These are phyloP conservation scores for Carex scoparia DNA, from an alignment of 176 grass and related monocot genomes.

Conservation along the genomic window DNA sequence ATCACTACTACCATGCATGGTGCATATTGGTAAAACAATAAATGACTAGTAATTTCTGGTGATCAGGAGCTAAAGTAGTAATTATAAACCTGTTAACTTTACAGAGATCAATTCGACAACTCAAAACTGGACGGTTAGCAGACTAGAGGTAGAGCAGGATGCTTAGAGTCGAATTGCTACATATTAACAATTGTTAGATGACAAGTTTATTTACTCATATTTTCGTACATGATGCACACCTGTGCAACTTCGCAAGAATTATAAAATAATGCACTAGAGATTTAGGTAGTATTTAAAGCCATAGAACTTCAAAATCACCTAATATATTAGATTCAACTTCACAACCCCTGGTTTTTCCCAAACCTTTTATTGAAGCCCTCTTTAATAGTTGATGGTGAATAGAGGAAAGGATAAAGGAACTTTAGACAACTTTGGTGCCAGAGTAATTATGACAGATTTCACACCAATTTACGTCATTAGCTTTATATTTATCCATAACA, in stretches of 20 bases:
- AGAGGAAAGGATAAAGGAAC: neutral
- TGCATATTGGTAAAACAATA: neutral
- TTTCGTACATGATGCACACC: neutral
- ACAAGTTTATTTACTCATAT: neutral
- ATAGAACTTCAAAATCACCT: neutral
- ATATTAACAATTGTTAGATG: neutral
- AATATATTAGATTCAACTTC: neutral
- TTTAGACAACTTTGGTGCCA: neutral
- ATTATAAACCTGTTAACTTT: neutral
- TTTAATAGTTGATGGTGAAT: neutral
- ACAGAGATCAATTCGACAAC: neutral
- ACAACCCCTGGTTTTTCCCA: neutral
- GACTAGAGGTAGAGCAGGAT: neutral
- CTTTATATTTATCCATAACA: neutral
- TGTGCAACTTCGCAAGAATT: neutral
- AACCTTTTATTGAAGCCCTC: neutral
- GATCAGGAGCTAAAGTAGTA: neutral
- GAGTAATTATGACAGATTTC: neutral
- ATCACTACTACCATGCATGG: neutral
- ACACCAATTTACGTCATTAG: neutral
- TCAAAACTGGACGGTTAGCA: neutral
- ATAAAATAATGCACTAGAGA: neutral
- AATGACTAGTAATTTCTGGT: neutral
- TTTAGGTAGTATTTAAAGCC: neutral
- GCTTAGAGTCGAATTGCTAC: neutral